Evolutionary conservation across 1,284 basidiomycete species (phyloP).

Genomic region (Erythrobasidium hasegawianum): DNA sequence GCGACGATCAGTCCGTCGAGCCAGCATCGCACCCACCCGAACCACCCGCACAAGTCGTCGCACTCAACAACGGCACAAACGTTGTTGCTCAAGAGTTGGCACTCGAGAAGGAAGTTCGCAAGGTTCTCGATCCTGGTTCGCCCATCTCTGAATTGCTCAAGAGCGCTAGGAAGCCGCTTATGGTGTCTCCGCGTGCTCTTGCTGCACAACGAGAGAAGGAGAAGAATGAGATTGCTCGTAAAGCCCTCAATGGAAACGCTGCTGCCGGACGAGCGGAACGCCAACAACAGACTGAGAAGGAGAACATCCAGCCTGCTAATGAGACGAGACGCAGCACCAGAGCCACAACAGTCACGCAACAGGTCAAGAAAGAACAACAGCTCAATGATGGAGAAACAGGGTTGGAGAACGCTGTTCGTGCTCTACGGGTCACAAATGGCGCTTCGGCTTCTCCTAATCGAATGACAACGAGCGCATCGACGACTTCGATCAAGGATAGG

Average conservation of each 20-base stretch:
- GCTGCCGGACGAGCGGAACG: constrained; percentile 8
- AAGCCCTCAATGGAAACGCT: constrained; percentile 4
- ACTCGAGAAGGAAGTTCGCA: constrained; percentile 85
- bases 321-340: constrained; percentile 11
- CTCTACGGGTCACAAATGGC: constrained; percentile 22
- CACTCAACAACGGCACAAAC: constrained; percentile 22
- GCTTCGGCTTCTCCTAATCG: constrained; percentile 12
- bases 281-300: constrained; percentile 17
- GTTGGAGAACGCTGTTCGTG: constrained; percentile 26
- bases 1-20: constrained; percentile 7
- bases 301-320: constrained; percentile 14
- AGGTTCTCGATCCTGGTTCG: constrained; percentile 88
- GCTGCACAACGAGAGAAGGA: constrained; percentile 23
- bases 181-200: constrained; percentile 57
- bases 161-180: constrained; percentile 79
- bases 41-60: constrained; percentile 30
- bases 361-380: constrained; percentile 4
- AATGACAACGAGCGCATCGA: constrained; percentile 4
- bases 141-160: constrained; percentile 85
- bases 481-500: not conserved
- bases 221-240: constrained; percentile 32
- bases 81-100: constrained; percentile 30
- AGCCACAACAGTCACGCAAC: not conserved
- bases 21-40: constrained; percentile 12
- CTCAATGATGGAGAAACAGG: constrained; percentile 1